Percentiles rank a stretch among this genome's conserved stretches.
phyloP scores from a whole-genome alignment of 75 land plant species.

The Pinus tabuliformis region DNA sequence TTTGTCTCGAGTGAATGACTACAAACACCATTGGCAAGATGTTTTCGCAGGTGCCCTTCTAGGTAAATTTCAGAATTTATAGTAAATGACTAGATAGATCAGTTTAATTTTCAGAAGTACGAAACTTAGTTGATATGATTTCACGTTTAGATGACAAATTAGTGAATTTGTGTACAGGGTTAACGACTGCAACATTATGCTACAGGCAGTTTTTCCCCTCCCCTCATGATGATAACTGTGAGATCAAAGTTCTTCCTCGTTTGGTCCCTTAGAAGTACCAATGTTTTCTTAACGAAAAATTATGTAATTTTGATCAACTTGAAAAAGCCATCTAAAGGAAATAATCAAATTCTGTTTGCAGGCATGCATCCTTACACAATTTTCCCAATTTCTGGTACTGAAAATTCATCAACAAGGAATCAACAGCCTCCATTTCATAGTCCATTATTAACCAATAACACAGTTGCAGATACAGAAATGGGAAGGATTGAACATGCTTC shows the following conservation, averaged over 20 bases:
- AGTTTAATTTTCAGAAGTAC: constrained; percentile 2
- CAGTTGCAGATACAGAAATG: background rate
- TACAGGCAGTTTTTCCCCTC: constrained; percentile 43
- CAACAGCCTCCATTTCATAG: background rate
- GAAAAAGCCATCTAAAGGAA: background rate
- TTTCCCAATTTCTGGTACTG: background rate
- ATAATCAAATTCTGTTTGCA: background rate
- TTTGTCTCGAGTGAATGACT: constrained; percentile 86
- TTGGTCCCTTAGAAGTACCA: background rate
- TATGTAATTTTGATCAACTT: background rate
- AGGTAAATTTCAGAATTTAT: constrained; percentile 31
- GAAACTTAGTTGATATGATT: background rate
- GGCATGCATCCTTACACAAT: constrained; percentile 9
- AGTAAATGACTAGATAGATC: background rate
- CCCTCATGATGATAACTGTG: constrained; percentile 14
- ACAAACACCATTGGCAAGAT: constrained; percentile 97
- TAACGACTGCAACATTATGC: constrained; percentile 26
- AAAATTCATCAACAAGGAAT: background rate
- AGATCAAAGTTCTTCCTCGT: background rate
- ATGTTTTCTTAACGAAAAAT: background rate
- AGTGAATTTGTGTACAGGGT: constrained; percentile 19
- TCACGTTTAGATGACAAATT: background rate
- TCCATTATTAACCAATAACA: background rate
- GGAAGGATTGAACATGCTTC: constrained; percentile 1
- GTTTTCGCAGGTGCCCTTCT: constrained; percentile 71